Base-by-base conservation (phyloP, 2,329 filamentous ascomycete genomes). In the Phoma sp. region DNA sequence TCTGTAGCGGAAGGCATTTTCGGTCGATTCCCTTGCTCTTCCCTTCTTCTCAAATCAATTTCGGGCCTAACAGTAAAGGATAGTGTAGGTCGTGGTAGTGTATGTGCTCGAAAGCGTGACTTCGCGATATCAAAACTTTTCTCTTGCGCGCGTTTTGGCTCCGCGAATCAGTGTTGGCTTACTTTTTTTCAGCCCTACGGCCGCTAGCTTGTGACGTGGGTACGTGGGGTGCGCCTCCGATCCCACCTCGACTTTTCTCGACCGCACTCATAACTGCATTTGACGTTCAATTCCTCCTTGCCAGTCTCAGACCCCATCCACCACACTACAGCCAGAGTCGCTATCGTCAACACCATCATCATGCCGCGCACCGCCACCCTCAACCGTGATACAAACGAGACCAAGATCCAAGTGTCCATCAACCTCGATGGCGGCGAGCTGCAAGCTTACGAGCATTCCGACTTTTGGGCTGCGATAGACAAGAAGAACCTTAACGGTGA, bases 341-440 rank as follows among this genome's bases (percentile, higher is more conserved):
- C 15, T 7, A 9, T 25, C 25, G 1, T 21, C 17, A 36, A 37
- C 22, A 52, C 44, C 44, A 52, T 59, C 55, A 70, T 55, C 25
- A 74, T 71, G 67, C 65, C 76, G 51, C 90, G 94, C 73, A 91
- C 88, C 76, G 88, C 91, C 45, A 85, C 88, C 50, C 81, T 98
- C 67, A 87, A 89, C 62, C 92, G 95, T 75, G 89, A 94, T 78
- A 99, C 95, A 71, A 98, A 98, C 81, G 95, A 99, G 82, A 99
- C 95, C 74, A 96, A 96, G 76, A 96, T 99, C 77, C 88, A 95
- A 74, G 84, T 98, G 61, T 91, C 91, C 35, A 84, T 99, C 67
- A 96, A 95, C 79, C 85, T 99, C 58, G 95, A 99, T 78, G 95
- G 95, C 74, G 95, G 94, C 70, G 82, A 82, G 37, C 77, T 86